phyloP scores from a whole-genome alignment of 768 basidiomycete species.

The Chiua virens region DNA sequence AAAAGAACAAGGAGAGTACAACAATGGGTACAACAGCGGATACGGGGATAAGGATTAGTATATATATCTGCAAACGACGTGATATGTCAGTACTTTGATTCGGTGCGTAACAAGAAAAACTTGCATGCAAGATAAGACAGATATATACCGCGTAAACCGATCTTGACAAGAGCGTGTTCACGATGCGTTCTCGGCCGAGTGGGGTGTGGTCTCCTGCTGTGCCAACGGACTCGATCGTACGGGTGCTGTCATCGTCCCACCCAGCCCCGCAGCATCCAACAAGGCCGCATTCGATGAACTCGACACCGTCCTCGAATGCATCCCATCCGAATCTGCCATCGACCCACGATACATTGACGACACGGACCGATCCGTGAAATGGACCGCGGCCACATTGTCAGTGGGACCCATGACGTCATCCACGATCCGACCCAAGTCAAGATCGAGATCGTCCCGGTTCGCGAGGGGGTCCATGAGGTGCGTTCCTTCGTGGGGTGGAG shows the following conservation, averaged over 20 bases:
- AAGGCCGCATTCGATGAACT: slow-evolving; percentile 19
- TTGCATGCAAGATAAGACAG: too few relatives aligned
- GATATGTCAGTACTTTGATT: too few relatives aligned
- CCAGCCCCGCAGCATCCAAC: slow-evolving; percentile 26
- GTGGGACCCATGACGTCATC: slow-evolving; percentile 51
- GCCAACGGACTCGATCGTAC: slow-evolving; percentile 23
- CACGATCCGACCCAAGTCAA: slow-evolving; percentile 44
- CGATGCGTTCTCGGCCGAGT: not conserved
- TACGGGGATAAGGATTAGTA: too few relatives aligned
- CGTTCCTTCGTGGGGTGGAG: slow-evolving; percentile 35
- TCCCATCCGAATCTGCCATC: slow-evolving; percentile 1
- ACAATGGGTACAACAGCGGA: too few relatives aligned
- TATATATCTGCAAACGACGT: too few relatives aligned
- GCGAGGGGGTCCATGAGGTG: slow-evolving; percentile 23
- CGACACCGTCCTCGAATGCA: slow-evolving; percentile 22
- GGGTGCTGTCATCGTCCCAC: not conserved
- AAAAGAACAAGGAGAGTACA: too few relatives aligned
- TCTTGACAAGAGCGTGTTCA: not conserved
- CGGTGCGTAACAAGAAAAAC: too few relatives aligned
- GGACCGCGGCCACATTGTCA: not conserved
- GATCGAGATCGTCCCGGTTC: slow-evolving; percentile 18
- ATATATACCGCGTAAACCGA: too few relatives aligned
- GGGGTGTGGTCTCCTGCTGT: not conserved
- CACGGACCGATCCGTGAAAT: slow-evolving; percentile 26
- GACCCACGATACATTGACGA: slow-evolving; percentile 22